A percentile compares a stretch with the other conserved stretches of the same genome.
These are phyloP conservation scores for Tuber microsphaerosporum DNA, from an alignment of 495 filamentous ascomycete genomes.

Conservation along the genomic window DNA sequence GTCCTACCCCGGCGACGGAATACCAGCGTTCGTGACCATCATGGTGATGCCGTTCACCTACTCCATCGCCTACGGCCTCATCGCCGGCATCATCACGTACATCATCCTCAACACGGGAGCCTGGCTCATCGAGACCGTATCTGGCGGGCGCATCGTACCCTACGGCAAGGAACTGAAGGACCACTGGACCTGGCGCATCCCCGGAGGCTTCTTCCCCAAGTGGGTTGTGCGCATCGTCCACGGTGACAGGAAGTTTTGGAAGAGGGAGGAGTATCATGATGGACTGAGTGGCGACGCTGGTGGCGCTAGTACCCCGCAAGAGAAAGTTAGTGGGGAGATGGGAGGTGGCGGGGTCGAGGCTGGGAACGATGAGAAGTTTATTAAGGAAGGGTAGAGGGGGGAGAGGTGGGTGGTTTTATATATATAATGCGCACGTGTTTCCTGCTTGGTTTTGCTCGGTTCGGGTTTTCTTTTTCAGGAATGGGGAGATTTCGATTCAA, in stretches of 20 bases:
- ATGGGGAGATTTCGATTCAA: background rate
- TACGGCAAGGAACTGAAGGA: conserved; percentile 66
- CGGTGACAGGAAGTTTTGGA: conserved; percentile 67
- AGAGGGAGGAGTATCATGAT: conserved; percentile 34
- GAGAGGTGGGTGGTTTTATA: background rate
- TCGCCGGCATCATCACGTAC: conserved; percentile 70
- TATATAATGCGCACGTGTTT: conserved; percentile 9
- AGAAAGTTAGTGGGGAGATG: background rate
- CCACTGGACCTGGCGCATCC: conserved; percentile 61
- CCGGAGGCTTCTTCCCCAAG: conserved; percentile 60
- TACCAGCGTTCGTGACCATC: conserved; percentile 74
- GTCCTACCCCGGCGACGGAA: conserved; percentile 60
- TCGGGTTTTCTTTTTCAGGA: conserved; percentile 4
- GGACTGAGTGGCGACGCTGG: conserved; percentile 12
- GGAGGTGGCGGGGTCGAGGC: conserved; percentile 2
- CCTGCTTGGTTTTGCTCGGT: conserved; percentile 10
- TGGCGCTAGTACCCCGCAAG: conserved; percentile 8
- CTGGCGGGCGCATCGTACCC: conserved; percentile 62
- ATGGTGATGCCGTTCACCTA: conserved; percentile 75
- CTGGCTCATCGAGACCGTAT: conserved; percentile 58
- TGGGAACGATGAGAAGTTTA: conserved; percentile 3
- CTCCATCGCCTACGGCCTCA: conserved; percentile 70
- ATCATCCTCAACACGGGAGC: conserved; percentile 59
- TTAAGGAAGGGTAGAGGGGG: conserved; percentile 1
- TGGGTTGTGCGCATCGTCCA: conserved; percentile 56